Evolutionary conservation across 306 rosid genomes (phyloP), one percentile per base, ranked within the genome.

Genomic region (Fagus sylvatica): DNA sequence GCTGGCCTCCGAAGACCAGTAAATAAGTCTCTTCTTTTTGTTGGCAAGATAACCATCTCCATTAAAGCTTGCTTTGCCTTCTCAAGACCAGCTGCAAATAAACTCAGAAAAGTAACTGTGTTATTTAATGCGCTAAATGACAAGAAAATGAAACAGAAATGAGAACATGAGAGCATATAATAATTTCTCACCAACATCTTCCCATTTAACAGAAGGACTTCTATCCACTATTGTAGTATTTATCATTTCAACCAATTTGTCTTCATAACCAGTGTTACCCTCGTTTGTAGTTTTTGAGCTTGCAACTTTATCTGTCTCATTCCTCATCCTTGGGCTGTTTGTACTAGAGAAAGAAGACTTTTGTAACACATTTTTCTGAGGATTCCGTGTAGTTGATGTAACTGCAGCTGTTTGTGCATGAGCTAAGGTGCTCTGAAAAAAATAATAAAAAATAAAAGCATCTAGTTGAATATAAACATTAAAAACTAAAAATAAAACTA

Each of bases 11-110:
- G 86, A 79, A 95, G 98, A 78, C 98, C 98, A 40, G 98, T 95
- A 82, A 95, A 95, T 76, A 95, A 84, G 73, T 95, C 98, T 82
- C 96, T 89, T 86, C 98, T 88, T 86, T 95, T 95, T 40, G 97
- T 88, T 37, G 98, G 98, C 76, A 95, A 91, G 86, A 95, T 95
- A 79, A 95, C 97, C 98, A 95, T 95, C 87, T 95, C 98, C 97
- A 92, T 86, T 75, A 95, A 83, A 72, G 98, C 89, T 85, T 93
- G 94, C 84, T 95, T 95, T 19, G 97, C 98, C 88, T 93, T 95
- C 78, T 93, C 96, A 82, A 95, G 98, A 60, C 98, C 98, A 67
- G 96, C 98, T 95, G 86, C 85, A 87, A 53, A 71, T 65, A 16
- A 80, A 65, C 73, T 75, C 74, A 78, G 39, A 85, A 72, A 73